A percentile compares a stretch with the other conserved stretches of the same genome.
Evolutionary conservation across 139 green algal genomes (phyloP).

Genomic region (Volvox reticuliferus): DNA sequence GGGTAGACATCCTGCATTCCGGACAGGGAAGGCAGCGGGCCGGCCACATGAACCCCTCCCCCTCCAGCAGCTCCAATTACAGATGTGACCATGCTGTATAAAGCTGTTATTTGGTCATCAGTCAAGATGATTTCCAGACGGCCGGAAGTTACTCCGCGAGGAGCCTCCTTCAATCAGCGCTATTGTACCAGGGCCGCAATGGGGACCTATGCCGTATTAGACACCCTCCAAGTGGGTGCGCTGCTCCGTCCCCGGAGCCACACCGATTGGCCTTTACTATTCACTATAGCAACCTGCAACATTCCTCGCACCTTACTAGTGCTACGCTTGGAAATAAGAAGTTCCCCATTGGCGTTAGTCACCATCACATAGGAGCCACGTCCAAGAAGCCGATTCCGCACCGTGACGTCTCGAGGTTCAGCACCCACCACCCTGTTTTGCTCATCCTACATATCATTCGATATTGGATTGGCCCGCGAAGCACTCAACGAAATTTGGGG

Average conservation of each 20-base stretch:
- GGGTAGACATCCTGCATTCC: slow-evolving; percentile 49
- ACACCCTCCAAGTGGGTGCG: too few species aligned
- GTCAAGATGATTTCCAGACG: too few species aligned
- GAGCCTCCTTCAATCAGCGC: too few species aligned
- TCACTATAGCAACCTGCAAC: not conserved
- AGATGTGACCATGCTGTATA: too few species aligned
- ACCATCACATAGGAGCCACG: slow-evolving; percentile 56
- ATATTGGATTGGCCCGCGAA: not conserved
- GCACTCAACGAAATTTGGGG: not conserved
- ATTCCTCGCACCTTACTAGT: slow-evolving; percentile 20
- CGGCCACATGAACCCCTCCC: not conserved
- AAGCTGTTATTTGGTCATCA: too few species aligned
- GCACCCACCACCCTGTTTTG: slow-evolving; percentile 32
- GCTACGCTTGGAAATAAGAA: slow-evolving; percentile 38
- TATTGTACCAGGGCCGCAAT: too few species aligned
- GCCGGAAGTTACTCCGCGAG: too few species aligned
- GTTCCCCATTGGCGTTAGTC: slow-evolving; percentile 17
- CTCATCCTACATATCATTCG: slow-evolving; percentile 22
- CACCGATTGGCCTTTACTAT: not conserved
- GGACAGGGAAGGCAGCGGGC: not conserved
- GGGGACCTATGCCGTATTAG: too few species aligned
- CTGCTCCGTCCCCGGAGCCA: too few species aligned
- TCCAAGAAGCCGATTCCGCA: slow-evolving; percentile 52
- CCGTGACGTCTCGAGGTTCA: slow-evolving; percentile 27
- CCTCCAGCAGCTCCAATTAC: too few species aligned